These are phyloP conservation scores for Nitzschia palea DNA, from an alignment of 108 stramenopile genomes.

Conservation along the genomic window DNA sequence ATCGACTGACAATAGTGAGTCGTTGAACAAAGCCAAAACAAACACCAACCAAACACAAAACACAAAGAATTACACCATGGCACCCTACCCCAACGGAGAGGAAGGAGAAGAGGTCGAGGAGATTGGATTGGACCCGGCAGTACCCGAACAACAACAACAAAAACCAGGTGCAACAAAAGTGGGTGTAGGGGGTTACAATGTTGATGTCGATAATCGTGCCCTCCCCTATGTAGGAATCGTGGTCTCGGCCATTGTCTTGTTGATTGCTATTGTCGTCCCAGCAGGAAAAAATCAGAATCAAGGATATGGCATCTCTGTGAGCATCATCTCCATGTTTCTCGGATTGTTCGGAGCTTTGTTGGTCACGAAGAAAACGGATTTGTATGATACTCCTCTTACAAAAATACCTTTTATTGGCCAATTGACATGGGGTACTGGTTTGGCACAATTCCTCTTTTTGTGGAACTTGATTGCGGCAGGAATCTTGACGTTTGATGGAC, in stretches of 20 bases:
- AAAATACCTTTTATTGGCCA: background rate
- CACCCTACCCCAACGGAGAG: background rate
- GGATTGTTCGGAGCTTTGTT: slow-evolving; percentile 11
- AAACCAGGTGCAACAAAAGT: background rate
- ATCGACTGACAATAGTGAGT: too few species aligned
- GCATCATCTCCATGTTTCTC: slow-evolving; percentile 22
- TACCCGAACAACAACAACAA: background rate
- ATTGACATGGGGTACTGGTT: slow-evolving; percentile 1
- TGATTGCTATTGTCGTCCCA: slow-evolving; percentile 35
- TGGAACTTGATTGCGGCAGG: slow-evolving; percentile 61
- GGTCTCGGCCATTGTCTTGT: slow-evolving; percentile 37
- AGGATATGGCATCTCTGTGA: slow-evolving; percentile 39
- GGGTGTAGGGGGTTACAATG: slow-evolving; percentile 5
- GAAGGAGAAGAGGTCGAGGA: slow-evolving; percentile 5
- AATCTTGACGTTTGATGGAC: slow-evolving; percentile 59
- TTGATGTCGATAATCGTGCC: slow-evolving; percentile 13
- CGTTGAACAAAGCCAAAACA: too few species aligned
- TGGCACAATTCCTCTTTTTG: slow-evolving; percentile 35
- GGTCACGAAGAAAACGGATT: slow-evolving; percentile 14
- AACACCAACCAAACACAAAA: background rate
- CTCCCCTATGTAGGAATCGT: slow-evolving; percentile 36
- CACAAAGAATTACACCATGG: background rate
- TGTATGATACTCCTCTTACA: slow-evolving; percentile 7
- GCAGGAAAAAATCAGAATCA: slow-evolving; percentile 2
- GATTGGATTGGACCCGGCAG: background rate